Conservation (phyloP, 257 asterid species). For the Solanum tarapatanum region DNA sequence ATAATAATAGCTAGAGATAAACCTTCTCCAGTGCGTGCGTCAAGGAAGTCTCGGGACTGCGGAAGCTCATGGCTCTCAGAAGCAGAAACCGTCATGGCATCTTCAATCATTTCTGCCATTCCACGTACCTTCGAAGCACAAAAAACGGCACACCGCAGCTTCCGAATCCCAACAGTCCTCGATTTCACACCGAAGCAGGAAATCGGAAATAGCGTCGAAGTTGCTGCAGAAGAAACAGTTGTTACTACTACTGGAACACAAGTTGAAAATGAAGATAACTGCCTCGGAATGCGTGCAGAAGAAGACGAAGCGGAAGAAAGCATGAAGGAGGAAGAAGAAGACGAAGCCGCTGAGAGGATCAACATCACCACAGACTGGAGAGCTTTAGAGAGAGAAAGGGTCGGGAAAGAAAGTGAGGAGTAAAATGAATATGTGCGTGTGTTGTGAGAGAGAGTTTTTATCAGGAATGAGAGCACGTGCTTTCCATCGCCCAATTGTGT, state of each 20-base stretch:
- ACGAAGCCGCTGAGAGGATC: slow-evolving; percentile 30
- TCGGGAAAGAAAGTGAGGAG: not conserved
- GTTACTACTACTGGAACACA: slow-evolving; percentile 12
- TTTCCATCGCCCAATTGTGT: not conserved
- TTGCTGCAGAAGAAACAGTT: slow-evolving; percentile 4
- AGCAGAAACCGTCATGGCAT: slow-evolving; percentile 16
- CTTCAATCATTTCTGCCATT: slow-evolving; percentile 30
- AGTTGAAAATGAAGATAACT: slow-evolving; percentile 17
- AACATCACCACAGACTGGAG: slow-evolving; percentile 12
- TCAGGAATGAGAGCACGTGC: slow-evolving; percentile 9
- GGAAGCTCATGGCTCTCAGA: slow-evolving; percentile 32
- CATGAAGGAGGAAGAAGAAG: slow-evolving; percentile 5
- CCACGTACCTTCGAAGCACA: slow-evolving; percentile 32
- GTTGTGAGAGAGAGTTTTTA: not conserved
- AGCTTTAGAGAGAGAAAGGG: not conserved
- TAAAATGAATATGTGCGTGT: slow-evolving; percentile 5
- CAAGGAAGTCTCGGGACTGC: slow-evolving; percentile 41
- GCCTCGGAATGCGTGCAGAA: not conserved
- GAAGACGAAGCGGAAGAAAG: slow-evolving; percentile 2
- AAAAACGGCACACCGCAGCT: slow-evolving; percentile 15
- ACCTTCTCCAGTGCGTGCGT: slow-evolving; percentile 55
- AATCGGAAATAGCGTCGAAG: not conserved
- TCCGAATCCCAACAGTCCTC: slow-evolving; percentile 4
- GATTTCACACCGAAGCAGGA: not conserved
- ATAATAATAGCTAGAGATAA: not conserved